phyloP scores from a whole-genome alignment of 2,329 filamentous ascomycete species.

The Phyllosticta ampelicida region DNA sequence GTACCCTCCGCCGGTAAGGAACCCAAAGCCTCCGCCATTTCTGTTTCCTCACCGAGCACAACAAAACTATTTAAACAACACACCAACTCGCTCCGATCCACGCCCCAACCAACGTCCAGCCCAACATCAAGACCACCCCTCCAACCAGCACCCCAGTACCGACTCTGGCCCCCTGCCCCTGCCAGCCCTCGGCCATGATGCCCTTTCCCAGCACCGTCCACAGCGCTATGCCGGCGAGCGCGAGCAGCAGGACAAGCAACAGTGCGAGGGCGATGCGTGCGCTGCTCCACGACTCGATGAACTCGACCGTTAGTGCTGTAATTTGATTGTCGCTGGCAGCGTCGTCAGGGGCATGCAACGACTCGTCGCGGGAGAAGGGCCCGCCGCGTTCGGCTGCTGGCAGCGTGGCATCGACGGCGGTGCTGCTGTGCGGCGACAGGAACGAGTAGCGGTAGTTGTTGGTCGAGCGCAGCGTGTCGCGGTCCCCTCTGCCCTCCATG shows the following conservation, averaged over 20 bases:
- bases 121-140: slow-evolving; percentile 24
- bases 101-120: slow-evolving; percentile 21
- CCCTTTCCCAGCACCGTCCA: slow-evolving; percentile 27
- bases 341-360: background rate
- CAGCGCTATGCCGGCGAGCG: slow-evolving; percentile 20
- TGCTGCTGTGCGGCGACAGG: background rate
- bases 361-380: background rate
- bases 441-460: background rate
- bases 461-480: background rate
- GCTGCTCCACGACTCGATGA: slow-evolving; percentile 25
- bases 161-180: slow-evolving; percentile 25
- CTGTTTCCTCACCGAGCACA: background rate
- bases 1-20: background rate
- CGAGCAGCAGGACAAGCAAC: slow-evolving; percentile 18
- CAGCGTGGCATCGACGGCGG: background rate
- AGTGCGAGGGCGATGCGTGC: slow-evolving; percentile 19
- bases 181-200: slow-evolving; percentile 11
- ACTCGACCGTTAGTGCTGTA: slow-evolving; percentile 20
- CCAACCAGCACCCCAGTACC: slow-evolving; percentile 24
- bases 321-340: background rate
- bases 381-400: background rate
- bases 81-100: slow-evolving; percentile 31
- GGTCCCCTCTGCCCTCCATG: background rate
- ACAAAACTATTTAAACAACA: slow-evolving; percentile 16
- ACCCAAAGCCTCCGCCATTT: background rate